Evolutionary conservation across 352 stramenopile species (phyloP), one percentile per base, ranked within the genome.

Genomic region (Phytopythium sindhum): DNA sequence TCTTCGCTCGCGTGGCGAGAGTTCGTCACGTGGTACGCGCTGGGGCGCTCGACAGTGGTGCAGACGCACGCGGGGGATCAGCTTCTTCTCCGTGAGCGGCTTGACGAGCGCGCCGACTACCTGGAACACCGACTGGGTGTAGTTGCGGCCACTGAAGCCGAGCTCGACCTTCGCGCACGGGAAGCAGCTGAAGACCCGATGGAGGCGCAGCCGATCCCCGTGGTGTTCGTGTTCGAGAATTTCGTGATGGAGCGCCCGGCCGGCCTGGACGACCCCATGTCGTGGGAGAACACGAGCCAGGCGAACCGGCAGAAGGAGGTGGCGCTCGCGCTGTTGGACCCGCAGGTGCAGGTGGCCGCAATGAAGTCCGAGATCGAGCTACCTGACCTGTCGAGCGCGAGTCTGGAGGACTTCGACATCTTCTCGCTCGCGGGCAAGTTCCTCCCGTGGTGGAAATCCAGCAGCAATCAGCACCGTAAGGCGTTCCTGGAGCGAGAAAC

Each of bases 21-120:
- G 5, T 91, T 89, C 51, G 70, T 63, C 9, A 63, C 57, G 10
- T 91, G 83, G 83, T 91, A 91, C 39, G 81, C 77, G 23, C 68
- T 70, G 23, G 68, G 67, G 15, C 70, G 45, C n/a, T 29, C 47
- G 15, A 48, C 41, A 17, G 24, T 26, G 14, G 8, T 48, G n/a
- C 26, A 15, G 5, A 26, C 44, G 1, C 42, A 55, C 29, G 37
- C 61, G 4, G 61, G 56, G 28, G 63, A 67, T 10, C 37, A 63
- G 21, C 10, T 47, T 5, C 24, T 72, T 29, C 71, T 68, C 2
- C 69, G 67, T 52, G 66, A 77, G 29, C 73, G 75, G 0, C 35
- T 81, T 7, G 68, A 81, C 54, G 61, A 76, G 17, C 69, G 77
- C 48, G 68, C 61, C 21, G 60, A 72, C 24, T 84, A 79, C 48